Base-by-base conservation (phyloP, 225 moss, liverwort and hornwort species). In the Pleurozium schreberi region DNA sequence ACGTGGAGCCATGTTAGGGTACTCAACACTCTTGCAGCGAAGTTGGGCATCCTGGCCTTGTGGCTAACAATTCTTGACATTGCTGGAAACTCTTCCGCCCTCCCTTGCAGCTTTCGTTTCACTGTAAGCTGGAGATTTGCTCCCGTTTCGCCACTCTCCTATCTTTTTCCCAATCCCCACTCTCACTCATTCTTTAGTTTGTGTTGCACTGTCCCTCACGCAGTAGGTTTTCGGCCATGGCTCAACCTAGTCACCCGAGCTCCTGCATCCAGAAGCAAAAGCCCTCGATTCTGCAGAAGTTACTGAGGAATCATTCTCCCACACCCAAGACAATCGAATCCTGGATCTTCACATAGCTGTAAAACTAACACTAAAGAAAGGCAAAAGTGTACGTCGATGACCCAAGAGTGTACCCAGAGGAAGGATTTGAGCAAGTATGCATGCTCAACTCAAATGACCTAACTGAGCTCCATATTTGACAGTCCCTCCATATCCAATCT, bases 1-100 rank as follows among this genome's bases (percentile, higher is more conserved):
- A 88, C 50, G 66, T 90, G 92, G 93, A 92, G 92, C 81, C 90
- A 85, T 17, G 84, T 58, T 30, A 93, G 73, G 47, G 84, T 86
- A 53, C 74, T 30, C 88, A 86, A 90, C 83, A 43, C 77, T 67
- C 47, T 85, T n/a, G 88, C 77, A 68, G 57, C 86, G 58, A 80
- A 45, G 85, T 55, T 75, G 40, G 86, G 81, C 93, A 93, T 93
- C 80, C 90, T 90, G 69, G 47, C 88, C 86, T 77, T 78, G 61
- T 42, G 81, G 80, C 94, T 88, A 84, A 43, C 89, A 75, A 53
- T 86, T 74, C 86, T 85, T 82, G 61, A 60, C 93, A 92, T 90
- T 77, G 84, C 83, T 55, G 36, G 78, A 87, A 85, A 50, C 70
- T 73, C 83, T 82, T 25, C 64, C 31, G 25, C 82, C 86, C n/a